Evolutionary conservation across 805 yeast species (phyloP), one percentile per base, ranked within the genome.

Genomic region (Barnettozyma californica): DNA sequence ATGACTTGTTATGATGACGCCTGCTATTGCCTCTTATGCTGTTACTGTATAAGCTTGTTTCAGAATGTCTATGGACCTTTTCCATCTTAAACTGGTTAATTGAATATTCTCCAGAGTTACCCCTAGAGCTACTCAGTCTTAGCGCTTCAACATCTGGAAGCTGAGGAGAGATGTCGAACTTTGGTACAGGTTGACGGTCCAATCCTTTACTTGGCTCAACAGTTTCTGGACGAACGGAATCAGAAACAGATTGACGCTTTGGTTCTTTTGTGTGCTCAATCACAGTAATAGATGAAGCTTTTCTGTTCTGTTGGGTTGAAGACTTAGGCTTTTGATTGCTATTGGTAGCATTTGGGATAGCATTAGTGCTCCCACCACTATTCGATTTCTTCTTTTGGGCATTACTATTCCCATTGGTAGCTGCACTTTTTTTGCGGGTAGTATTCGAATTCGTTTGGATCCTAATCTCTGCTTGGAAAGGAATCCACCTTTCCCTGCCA

Each of bases 401-500:
- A 9, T 34, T 45, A 46, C 39, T 47, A 29, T 40, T 41, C 10
- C 23, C 41, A 25, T 37, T 46, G 34, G 37, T 45, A n/a, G 47
- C 20, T 5, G 47, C 18, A 20, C 18, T 51, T 13, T 48, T 48
- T 21, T 44, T 48, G 26, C 35, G 44, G 29, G 18, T 31, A 13
- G 19, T 8, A 20, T 35, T 43, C 13, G 48, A 33, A 14, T 41
- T 43, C 7, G 56, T 31, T 23, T 63, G 44, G 18, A 76, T 68
- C 19, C 74, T 75, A 44, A 77, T 76, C 23, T 75, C 67, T 14
- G 80, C 86, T 51, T 79, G 74, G 58, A 74, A 77, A 16, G 87
- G 87, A 33, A 81, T 73, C 88, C 88, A 83, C 58, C 83, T 84
- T 54, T 78, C 84, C 58, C 78, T 81, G 5, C 63, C 63, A 18